A percentile compares a stretch with the other conserved stretches of the same genome.
phyloP scores from a whole-genome alignment of 352 stramenopile genomes.

The Phytophthora macrochlamydospora region DNA sequence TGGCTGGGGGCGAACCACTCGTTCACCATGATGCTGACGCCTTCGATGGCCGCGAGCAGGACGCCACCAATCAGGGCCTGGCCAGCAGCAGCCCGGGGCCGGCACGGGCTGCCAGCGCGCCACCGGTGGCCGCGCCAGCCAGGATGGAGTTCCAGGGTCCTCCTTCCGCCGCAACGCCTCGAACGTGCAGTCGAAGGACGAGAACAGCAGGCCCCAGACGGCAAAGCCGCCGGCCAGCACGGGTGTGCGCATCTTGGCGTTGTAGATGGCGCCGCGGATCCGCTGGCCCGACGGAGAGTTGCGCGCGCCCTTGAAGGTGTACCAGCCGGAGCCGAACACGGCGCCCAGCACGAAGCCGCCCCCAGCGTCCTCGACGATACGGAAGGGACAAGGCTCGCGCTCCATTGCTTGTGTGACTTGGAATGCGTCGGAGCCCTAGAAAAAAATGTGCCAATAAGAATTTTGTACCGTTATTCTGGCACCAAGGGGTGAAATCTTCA shows the following conservation, averaged over 20 bases:
- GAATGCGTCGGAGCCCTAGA: not conserved
- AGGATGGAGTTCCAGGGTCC: conserved; percentile 99
- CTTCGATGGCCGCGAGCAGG: conserved; percentile 97
- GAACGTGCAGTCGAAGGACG: conserved; percentile 97
- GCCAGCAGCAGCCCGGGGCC: conserved; percentile 92
- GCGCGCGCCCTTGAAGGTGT: conserved; percentile 95
- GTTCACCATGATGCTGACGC: conserved; percentile 96
- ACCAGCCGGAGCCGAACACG: conserved; percentile 95
- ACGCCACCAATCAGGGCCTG: conserved; percentile 96
- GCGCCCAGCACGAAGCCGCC: conserved; percentile 97
- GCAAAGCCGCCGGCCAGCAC: conserved; percentile 94
- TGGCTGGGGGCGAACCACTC: conserved; percentile 81
- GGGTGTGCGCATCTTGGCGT: conserved; percentile 94
- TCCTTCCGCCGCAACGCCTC: conserved; percentile 98
- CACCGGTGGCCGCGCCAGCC: conserved; percentile 95
- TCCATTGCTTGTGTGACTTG: conserved; percentile 48
- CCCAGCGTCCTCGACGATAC: conserved; percentile 98
- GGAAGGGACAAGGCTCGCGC: conserved; percentile 97
- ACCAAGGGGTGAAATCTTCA: not conserved
- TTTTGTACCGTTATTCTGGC: too few relatives aligned
- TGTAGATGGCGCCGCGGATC: conserved; percentile 91
- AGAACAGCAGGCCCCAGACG: conserved; percentile 98
- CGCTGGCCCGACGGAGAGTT: conserved; percentile 94
- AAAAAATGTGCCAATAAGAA: not conserved
- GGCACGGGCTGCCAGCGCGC: conserved; percentile 94